Evolutionary conservation across 1,284 basidiomycete species (phyloP).

Genomic region (Apiotrichum montevideense): DNA sequence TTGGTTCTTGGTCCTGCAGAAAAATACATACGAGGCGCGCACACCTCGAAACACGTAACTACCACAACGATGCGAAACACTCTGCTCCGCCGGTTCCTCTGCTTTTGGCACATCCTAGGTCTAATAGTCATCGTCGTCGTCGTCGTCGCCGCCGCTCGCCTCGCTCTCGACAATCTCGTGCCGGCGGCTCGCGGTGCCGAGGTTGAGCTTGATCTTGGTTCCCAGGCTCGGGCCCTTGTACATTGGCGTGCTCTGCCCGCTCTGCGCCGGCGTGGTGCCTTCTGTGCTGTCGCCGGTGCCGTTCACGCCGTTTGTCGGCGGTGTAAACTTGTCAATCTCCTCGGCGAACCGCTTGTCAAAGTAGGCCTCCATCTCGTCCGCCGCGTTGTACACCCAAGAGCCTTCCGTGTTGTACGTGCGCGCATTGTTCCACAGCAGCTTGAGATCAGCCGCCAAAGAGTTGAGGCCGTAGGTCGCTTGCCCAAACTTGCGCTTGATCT

Average conservation of each 20-base stretch:
- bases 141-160: conserved; percentile 21
- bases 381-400: conserved; percentile 89
- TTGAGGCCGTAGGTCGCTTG: conserved; percentile 69
- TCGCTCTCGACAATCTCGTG: conserved; percentile 20
- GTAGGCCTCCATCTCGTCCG: conserved; percentile 82
- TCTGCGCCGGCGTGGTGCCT: conserved; percentile 22
- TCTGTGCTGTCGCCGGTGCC: conserved; percentile 11
- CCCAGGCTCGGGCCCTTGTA: conserved; percentile 28
- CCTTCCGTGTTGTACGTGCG: conserved; percentile 65
- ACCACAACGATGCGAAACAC: neutral
- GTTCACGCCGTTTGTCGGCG: neutral
- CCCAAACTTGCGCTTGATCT: conserved; percentile 75
- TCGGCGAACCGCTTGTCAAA: conserved; percentile 56
- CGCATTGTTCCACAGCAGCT: conserved; percentile 87
- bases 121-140: conserved; percentile 19
- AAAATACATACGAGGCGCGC: neutral
- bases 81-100: too few relatives aligned
- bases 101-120: too few relatives aligned
- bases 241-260: conserved; percentile 43
- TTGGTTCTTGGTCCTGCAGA: neutral
- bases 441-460: conserved; percentile 70
- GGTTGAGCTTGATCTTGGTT: conserved; percentile 39
- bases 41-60: neutral
- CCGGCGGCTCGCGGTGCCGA: conserved; percentile 20
- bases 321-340: conserved; percentile 21